Evolutionary conservation across 2,329 filamentous ascomycete species (phyloP).

Genomic region (Stagonosporopsis tanaceti): DNA sequence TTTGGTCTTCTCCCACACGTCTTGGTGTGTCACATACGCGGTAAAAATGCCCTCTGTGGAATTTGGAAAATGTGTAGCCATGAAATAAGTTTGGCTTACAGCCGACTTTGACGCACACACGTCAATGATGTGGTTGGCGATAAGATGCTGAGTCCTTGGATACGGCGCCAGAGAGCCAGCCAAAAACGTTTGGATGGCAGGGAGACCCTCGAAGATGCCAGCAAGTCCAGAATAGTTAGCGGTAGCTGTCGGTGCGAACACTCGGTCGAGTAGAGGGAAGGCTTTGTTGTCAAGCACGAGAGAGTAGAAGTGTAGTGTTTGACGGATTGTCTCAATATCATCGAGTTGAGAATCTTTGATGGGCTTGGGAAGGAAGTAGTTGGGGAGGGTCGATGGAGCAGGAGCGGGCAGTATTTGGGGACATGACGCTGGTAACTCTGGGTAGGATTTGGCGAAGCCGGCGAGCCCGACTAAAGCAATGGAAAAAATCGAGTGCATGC

Average conservation of each 20-base stretch:
- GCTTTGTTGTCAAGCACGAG: constrained; percentile 12
- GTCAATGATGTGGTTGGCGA: constrained; percentile 16
- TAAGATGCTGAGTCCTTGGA: constrained; percentile 12
- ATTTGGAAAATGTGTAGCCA: constrained; percentile 17
- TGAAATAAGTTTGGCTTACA: constrained; percentile 14
- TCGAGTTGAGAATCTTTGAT: constrained; percentile 13
- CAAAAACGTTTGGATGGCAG: constrained; percentile 11
- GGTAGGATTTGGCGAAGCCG: neutral
- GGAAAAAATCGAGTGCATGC: neutral
- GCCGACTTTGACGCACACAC: constrained; percentile 14
- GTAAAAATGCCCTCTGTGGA: constrained; percentile 6
- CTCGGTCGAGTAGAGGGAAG: constrained; percentile 12
- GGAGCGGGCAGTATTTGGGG: constrained; percentile 16
- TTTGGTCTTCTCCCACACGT: constrained; percentile 11
- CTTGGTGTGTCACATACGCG: constrained; percentile 18
- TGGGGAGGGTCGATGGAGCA: constrained; percentile 2
- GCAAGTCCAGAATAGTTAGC: constrained; percentile 15
- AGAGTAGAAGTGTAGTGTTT: constrained; percentile 16
- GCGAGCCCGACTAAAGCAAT: neutral
- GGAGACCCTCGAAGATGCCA: constrained; percentile 12
- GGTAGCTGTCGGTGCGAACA: constrained; percentile 8
- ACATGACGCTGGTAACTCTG: constrained; percentile 10
- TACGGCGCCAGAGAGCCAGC: constrained; percentile 7
- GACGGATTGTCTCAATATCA: constrained; percentile 11
- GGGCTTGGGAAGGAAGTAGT: constrained; percentile 8